Base-by-base conservation (phyloP, 306 rosid genomes). In the Biancaea sappan region DNA sequence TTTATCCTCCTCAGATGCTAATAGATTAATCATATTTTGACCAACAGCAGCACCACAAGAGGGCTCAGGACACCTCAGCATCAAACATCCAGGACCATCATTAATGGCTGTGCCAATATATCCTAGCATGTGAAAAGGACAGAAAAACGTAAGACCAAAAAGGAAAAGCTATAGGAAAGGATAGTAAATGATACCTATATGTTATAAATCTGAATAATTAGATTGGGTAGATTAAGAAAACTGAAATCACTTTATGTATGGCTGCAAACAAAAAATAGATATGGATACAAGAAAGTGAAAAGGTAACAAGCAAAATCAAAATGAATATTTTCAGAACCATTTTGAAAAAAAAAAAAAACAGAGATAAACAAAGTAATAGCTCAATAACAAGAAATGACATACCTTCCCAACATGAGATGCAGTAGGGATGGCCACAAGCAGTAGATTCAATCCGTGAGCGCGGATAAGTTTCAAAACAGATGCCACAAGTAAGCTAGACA, bases 81-180 rank as follows among this genome's bases (percentile, higher is more conserved):
- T 84, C 80, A 93, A 85, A 86, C 97, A 91, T 74, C 98, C 97
- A 66, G 97, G 97, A 72, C 98, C 98, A 80, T 87, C 97, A 73
- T 85, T 91, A 77, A 93, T 91, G 76, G 98, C 77, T 7, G 93
- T 91, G 77, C 91, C 72, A 67, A 93, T 86, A 84, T 93, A 93
- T 37, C 93, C 97, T 79, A 57, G 66, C 56, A 83, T 57, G 48
- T 18, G 4, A 70, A 75, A 74, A 48, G 41, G 22, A 70, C 4
- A 69, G 21, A 77, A 68, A 26, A 28, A 74, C 15, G 9, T 44
- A 31, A 11, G 37, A 62, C 32, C 53, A 67, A 48, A 56, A 57
- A 31, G 18, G 29, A 47, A n/a, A 35, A 66, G 35, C 12, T 15
- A 48, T 41, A 43, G 19, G 25, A 38, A 57, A 31, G 14, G 19